Conservation (phyloP, 805 yeast species). For the Helenozyma baotianmanensis region DNA sequence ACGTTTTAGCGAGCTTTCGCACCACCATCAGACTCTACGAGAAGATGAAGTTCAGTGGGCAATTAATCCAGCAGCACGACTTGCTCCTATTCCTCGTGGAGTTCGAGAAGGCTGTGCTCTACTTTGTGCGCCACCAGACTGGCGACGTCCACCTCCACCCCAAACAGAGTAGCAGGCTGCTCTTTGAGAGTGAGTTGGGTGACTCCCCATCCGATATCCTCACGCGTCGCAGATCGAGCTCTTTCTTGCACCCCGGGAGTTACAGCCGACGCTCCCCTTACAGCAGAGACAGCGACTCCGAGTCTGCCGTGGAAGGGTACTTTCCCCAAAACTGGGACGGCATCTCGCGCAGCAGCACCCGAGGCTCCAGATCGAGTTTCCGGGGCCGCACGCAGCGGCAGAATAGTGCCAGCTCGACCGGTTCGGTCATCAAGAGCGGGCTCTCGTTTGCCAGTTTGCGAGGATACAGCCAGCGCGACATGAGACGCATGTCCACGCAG, state of each 20-base stretch:
- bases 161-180: no score
- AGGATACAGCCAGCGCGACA: not conserved
- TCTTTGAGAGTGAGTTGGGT: no score
- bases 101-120: constrained; percentile 14
- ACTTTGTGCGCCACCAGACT: constrained; percentile 4
- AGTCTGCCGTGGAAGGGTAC: no score
- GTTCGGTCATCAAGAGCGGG: constrained; percentile 1
- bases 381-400: no score
- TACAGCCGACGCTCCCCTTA: no score
- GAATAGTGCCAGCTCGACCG: not conserved
- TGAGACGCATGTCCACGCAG: not conserved
- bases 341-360: not conserved
- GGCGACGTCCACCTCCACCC: constrained; percentile 4
- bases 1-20: constrained; percentile 12
- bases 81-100: constrained; percentile 53
- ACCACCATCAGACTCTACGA: constrained; percentile 54
- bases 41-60: constrained; percentile 60
- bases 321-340: no score
- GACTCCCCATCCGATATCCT: no score
- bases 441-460: constrained; percentile 5
- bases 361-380: not conserved
- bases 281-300: no score
- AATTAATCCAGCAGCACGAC: constrained; percentile 52
- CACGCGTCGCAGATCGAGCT: no score
- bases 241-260: no score